A percentile compares a stretch with the other conserved stretches of the same genome.
Evolutionary conservation across 225 moss, liverwort and hornwort genomes (phyloP).

Genomic region (Sphagnum contortum): DNA sequence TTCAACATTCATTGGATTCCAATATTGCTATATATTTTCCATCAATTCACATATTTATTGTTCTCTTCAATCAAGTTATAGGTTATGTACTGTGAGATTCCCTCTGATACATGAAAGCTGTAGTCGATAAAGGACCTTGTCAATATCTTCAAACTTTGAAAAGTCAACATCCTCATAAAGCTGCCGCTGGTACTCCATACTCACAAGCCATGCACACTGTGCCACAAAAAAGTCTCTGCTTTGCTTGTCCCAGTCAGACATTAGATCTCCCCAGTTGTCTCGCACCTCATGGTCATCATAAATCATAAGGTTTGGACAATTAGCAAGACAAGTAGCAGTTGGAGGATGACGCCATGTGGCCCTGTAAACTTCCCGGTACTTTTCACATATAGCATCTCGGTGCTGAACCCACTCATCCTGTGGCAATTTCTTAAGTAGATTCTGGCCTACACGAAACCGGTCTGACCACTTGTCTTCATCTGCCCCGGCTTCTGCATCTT

Average conservation of each 20-base stretch:
- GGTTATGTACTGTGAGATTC: too few relatives aligned
- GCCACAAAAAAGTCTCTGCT: constrained; percentile 76
- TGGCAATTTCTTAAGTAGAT: constrained; percentile 18
- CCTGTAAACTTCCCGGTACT: constrained; percentile 77
- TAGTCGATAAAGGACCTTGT: constrained; percentile 33
- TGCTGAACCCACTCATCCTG: constrained; percentile 39
- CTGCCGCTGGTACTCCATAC: constrained; percentile 86
- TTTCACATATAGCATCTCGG: constrained; percentile 44
- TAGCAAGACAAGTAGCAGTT: constrained; percentile 80
- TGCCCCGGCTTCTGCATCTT: constrained; percentile 51
- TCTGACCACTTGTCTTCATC: constrained; percentile 74
- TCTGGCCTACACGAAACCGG: constrained; percentile 54
- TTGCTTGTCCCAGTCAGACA: constrained; percentile 39
- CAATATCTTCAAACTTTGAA: constrained; percentile 26
- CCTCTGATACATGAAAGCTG: too few relatives aligned
- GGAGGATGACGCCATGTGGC: constrained; percentile 78
- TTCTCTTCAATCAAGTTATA: too few relatives aligned
- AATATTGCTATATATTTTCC: too few relatives aligned
- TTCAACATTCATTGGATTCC: not conserved
- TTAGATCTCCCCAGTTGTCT: constrained; percentile 84
- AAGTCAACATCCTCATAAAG: constrained; percentile 76
- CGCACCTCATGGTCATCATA: constrained; percentile 96
- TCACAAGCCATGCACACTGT: constrained; percentile 74
- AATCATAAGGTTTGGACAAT: constrained; percentile 89
- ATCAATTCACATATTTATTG: too few relatives aligned